Conservation (phyloP, 495 filamentous ascomycete genomes). For the Aspergillus homomorphus region DNA sequence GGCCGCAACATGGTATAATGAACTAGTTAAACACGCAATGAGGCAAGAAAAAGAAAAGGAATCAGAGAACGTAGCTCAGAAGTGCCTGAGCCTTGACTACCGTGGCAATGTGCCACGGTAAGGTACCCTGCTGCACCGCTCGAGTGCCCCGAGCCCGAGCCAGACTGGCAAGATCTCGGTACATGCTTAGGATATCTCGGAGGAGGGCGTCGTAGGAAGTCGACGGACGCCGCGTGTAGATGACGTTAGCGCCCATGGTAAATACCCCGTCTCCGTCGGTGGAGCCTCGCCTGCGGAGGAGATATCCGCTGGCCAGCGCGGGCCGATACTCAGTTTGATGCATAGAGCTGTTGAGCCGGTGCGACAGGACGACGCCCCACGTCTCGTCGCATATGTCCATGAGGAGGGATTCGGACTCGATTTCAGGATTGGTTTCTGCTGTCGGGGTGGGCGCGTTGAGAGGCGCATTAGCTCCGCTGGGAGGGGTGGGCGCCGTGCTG, state of each 20-base stretch:
- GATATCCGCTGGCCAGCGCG: conserved; percentile 67
- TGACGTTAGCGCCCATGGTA: conserved; percentile 62
- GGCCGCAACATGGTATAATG: conserved; percentile 13
- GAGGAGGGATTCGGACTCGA: conserved; percentile 71
- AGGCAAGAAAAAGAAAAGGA: background rate
- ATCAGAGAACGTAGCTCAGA: conserved; percentile 45
- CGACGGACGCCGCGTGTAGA: conserved; percentile 51
- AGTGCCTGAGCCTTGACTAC: conserved; percentile 61
- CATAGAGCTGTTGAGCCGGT: conserved; percentile 66
- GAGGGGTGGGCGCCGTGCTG: conserved; percentile 35
- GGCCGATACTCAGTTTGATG: conserved; percentile 62
- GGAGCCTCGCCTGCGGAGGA: conserved; percentile 68
- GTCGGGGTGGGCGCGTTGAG: conserved; percentile 57
- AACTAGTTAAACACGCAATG: conserved; percentile 10
- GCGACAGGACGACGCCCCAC: conserved; percentile 71
- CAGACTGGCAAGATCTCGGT: conserved; percentile 70
- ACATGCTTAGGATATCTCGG: conserved; percentile 70
- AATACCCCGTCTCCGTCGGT: conserved; percentile 60
- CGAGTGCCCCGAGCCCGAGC: conserved; percentile 66
- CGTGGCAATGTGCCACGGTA: conserved; percentile 87
- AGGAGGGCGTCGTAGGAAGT: conserved; percentile 56
- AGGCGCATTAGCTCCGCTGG: conserved; percentile 22
- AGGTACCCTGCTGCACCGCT: conserved; percentile 56
- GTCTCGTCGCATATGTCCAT: conserved; percentile 76
- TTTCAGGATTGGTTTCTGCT: conserved; percentile 50